These are phyloP conservation scores for Lactarius tabidus DNA, from an alignment of 768 basidiomycete species.

Conservation along the genomic window DNA sequence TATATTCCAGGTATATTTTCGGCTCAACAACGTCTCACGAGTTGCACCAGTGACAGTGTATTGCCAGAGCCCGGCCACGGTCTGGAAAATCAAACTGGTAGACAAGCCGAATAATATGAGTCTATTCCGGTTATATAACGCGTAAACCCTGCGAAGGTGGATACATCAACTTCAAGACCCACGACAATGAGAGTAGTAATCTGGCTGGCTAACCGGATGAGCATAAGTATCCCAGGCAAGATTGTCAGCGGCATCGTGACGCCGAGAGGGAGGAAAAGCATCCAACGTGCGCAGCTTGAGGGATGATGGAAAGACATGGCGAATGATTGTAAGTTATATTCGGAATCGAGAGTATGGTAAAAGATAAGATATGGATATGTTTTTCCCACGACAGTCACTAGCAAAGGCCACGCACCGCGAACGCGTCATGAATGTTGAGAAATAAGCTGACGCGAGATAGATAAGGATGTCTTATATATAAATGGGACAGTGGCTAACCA, in stretches of 20 bases:
- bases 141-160: slow-evolving; percentile 19
- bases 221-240: slow-evolving; percentile 24
- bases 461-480: background rate
- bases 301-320: background rate
- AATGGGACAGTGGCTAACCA: slow-evolving; percentile 8
- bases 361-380: background rate
- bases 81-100: slow-evolving; percentile 16
- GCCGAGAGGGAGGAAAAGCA: slow-evolving; percentile 24
- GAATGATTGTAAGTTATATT: background rate
- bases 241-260: slow-evolving; percentile 22
- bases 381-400: too few species aligned
- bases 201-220: slow-evolving; percentile 19
- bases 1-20: background rate
- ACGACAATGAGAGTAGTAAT: background rate
- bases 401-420: slow-evolving; percentile 20
- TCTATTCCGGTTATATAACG: slow-evolving; percentile 24
- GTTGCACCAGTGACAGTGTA: slow-evolving; percentile 18
- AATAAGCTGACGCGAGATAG: slow-evolving; percentile 9
- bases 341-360: too few species aligned
- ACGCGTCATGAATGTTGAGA: slow-evolving; percentile 24
- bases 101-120: slow-evolving; percentile 18
- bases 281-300: slow-evolving; percentile 22
- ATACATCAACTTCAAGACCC: background rate
- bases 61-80: slow-evolving; percentile 21
- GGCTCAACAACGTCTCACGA: slow-evolving; percentile 5